Evolutionary conservation across 139 green algal species (phyloP), one percentile per base, ranked within the genome.

Genomic region (Raphidocelis subcapitata): DNA sequence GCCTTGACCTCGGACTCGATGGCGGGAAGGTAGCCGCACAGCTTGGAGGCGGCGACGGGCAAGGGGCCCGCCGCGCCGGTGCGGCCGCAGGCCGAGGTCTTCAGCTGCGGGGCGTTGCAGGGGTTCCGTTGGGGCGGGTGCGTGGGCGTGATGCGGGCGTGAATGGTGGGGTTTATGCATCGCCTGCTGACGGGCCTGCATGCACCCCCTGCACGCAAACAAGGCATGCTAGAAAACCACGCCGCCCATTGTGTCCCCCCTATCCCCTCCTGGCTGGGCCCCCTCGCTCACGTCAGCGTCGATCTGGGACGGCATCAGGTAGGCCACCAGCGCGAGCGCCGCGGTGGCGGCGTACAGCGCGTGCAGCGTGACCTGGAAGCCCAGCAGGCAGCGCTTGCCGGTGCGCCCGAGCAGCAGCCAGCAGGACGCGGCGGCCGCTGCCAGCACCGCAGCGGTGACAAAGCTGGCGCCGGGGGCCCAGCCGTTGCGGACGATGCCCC

Each of bases 1-100:
- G 65, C 33, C 1, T 23, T 64, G 65, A 82, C 56, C 33, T 82
- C 67, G 44, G 68, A 46, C 55, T 85, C 56, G 12, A 85, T 74
- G 57, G 56, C 44, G 1, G 80, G 80, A 28, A 85, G 44, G 69
- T 81, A 79, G 36, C 77, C 68, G 75, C 80, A 85, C 65, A 85
- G 80, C 26, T 55, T 37, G 18, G 79, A 79, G 52, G 31, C 76
- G 63, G 64, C 41, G 64, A n/a, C n/a, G n/a, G n/a, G n/a, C n/a
- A n/a, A n/a, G n/a, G n/a, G n/a, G 72, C 73, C 5, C 23, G 62
- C 41, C 35, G 59, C 72, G 64, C 57, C 35, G 36, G 46, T 56
- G 28, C 33, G 33, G 36, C 73, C 64, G 74, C 79, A 84, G 18
- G 74, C 74, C 41, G 77, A 64, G 31, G 72, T 32, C 2, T 52